Percentiles rank a stretch among this genome's conserved stretches.
These are phyloP conservation scores for Sporisorium exsertum DNA, from an alignment of 1,284 basidiomycete species.

Conservation along the genomic window DNA sequence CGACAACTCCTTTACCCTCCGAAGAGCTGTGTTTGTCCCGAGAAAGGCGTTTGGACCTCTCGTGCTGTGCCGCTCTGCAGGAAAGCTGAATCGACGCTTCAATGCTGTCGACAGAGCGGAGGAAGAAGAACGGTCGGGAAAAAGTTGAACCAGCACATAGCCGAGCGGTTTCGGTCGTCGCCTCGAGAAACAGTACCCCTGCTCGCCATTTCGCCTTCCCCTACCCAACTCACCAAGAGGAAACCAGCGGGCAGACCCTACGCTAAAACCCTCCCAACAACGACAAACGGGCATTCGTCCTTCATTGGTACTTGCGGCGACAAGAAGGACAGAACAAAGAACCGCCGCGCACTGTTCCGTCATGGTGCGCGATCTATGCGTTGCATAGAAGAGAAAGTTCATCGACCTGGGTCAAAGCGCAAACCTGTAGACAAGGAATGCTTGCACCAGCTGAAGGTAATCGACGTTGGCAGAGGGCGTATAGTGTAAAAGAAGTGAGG, in stretches of 20 bases:
- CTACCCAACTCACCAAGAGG: not conserved
- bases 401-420: not conserved
- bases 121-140: not conserved
- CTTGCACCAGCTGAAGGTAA: not conserved
- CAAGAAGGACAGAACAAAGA: conserved; percentile 6
- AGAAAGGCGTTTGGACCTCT: not conserved
- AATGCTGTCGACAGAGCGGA: not conserved
- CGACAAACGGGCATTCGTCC: conserved; percentile 19
- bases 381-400: not conserved
- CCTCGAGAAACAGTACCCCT: not conserved
- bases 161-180: not conserved
- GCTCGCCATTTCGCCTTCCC: too few relatives aligned
- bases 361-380: not conserved
- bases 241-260: not conserved
- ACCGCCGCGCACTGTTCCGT: not conserved
- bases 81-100: not conserved
- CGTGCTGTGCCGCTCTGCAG: not conserved
- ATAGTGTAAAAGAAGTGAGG: not conserved
- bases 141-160: not conserved
- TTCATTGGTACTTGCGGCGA: conserved; percentile 6
- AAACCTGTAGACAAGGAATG: not conserved
- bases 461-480: conserved; percentile 7
- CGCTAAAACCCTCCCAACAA: not conserved
- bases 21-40: conserved; percentile 10
- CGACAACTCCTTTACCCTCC: conserved; percentile 4